These are phyloP conservation scores for Mucor saturninus DNA, from an alignment of 371 early-diverging fungal genomes.

Conservation along the genomic window DNA sequence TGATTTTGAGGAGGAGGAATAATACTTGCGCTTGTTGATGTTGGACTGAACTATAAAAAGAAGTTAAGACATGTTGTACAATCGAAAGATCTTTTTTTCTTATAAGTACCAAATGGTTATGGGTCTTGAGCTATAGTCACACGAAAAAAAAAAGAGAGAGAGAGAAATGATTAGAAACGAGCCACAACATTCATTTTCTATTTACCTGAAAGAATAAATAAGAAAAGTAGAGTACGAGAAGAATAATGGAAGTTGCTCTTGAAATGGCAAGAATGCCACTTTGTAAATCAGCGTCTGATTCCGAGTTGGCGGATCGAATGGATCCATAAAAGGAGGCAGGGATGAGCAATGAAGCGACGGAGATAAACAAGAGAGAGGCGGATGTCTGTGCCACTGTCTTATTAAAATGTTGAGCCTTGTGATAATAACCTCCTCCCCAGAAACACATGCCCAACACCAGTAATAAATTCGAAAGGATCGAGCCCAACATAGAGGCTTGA, in stretches of 20 bases:
- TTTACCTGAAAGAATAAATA: slow-evolving; percentile 77
- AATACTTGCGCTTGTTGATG: no score
- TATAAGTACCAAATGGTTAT: slow-evolving; percentile 59
- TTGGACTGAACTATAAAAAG: no score
- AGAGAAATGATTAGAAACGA: background rate
- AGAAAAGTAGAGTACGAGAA: slow-evolving; percentile 74
- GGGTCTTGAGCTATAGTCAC: slow-evolving; percentile 61
- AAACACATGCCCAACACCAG: slow-evolving; percentile 82
- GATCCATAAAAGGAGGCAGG: slow-evolving; percentile 80
- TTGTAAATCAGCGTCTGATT: slow-evolving; percentile 4
- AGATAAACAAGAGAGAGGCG: slow-evolving; percentile 75
- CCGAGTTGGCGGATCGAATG: slow-evolving; percentile 9
- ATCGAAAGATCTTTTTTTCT: background rate
- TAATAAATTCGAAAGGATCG: slow-evolving; percentile 85
- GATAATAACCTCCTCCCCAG: slow-evolving; percentile 74
- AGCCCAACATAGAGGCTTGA: slow-evolving; percentile 87
- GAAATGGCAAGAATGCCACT: slow-evolving; percentile 64
- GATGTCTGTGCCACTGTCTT: slow-evolving; percentile 80
- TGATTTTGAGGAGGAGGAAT: background rate
- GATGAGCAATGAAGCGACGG: slow-evolving; percentile 75
- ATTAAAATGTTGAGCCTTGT: slow-evolving; percentile 76
- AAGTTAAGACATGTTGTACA: background rate
- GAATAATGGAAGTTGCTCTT: slow-evolving; percentile 72
- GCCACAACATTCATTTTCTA: background rate
- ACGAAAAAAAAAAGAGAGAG: no score